A percentile compares a stretch with the other conserved stretches of the same genome.
Conservation (phyloP, 2,329 filamentous ascomycete species). For the Pseudocercospora fuligena region DNA sequence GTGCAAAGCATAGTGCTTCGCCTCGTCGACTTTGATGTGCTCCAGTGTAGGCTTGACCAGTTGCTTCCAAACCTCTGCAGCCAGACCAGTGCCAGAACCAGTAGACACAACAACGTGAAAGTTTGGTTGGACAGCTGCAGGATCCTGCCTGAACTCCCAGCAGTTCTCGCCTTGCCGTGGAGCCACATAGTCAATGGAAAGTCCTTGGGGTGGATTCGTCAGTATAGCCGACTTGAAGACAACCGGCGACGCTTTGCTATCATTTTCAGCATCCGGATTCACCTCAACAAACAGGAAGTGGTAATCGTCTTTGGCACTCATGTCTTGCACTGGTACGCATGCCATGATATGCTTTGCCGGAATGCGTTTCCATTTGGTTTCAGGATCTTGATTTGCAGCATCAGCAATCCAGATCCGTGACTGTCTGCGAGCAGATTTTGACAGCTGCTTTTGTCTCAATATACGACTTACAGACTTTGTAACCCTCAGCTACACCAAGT, state of each 20-base stretch:
- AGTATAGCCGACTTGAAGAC: slow-evolving; percentile 31
- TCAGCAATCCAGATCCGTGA: no score
- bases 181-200: slow-evolving; percentile 28
- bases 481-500: slow-evolving; percentile 32
- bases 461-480: slow-evolving; percentile 28
- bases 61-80: slow-evolving; percentile 45
- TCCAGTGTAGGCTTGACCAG: slow-evolving; percentile 49
- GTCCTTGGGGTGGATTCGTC: slow-evolving; percentile 32
- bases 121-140: slow-evolving; percentile 20
- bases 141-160: slow-evolving; percentile 26
- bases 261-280: slow-evolving; percentile 26
- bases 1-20: slow-evolving; percentile 53
- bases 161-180: slow-evolving; percentile 27
- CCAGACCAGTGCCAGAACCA: slow-evolving; percentile 50
- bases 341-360: slow-evolving; percentile 32
- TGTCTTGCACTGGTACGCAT: slow-evolving; percentile 24
- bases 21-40: slow-evolving; percentile 44
- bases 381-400: slow-evolving; percentile 17
- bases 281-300: slow-evolving; percentile 32
- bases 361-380: slow-evolving; percentile 28
- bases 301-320: slow-evolving; percentile 23
- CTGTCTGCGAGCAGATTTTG: no score
- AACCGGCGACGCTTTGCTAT: slow-evolving; percentile 26
- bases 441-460: no score
- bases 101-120: slow-evolving; percentile 53